Base-by-base conservation (phyloP, 2,329 filamentous ascomycete species). In the Fusarium redolens region DNA sequence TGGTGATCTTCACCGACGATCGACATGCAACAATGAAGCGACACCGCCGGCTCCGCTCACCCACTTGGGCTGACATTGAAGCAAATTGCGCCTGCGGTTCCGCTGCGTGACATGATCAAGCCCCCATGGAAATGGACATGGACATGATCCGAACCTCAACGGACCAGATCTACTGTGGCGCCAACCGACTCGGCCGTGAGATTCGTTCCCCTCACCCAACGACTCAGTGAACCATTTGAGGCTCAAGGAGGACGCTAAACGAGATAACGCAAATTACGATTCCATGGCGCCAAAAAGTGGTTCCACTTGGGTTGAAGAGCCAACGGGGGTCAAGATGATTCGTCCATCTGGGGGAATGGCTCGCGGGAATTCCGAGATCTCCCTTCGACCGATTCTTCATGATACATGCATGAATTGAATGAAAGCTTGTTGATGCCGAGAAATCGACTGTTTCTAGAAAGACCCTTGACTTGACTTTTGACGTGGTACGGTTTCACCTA, bases 51-150 rank as follows among this genome's bases (percentile, higher is more conserved):
- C 22, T 69, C 65, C 65, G 66, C 65, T 40, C 20, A 30, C 15
- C 58, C 65, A 51, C 44, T 38, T 35, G 31, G 50, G 55, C 47
- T 66, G 31, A 17, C 56, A 4, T 18, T 41, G 43, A 25, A 18
- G 33, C 22, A 69, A 65, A 64, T 69, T 69, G 41, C 59, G 40
- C 18, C 20, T 69, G 66, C 66, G 66, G 66, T 69, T 69, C 66
- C 66, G 66, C 22, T 22, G 22, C 22, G 22, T 22, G 22, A 22
- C 55, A 58, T 50, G 55, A 50, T 50, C 25, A 28, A 40, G 33
- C 50, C 50, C 33, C 31, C 22, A 20, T 15, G 50, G 33, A 37
- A n/a, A 30, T n/a, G 50, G 50, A 1, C 33, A 54, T 54, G 15
- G 30, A 20, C 30, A 30, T 38, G 51, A 63, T 28, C 55, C 65